A percentile compares a stretch with the other conserved stretches of the same genome.
Conservation (phyloP, 1,139 yeast species). For the Debaryomycetaceae sp. region DNA sequence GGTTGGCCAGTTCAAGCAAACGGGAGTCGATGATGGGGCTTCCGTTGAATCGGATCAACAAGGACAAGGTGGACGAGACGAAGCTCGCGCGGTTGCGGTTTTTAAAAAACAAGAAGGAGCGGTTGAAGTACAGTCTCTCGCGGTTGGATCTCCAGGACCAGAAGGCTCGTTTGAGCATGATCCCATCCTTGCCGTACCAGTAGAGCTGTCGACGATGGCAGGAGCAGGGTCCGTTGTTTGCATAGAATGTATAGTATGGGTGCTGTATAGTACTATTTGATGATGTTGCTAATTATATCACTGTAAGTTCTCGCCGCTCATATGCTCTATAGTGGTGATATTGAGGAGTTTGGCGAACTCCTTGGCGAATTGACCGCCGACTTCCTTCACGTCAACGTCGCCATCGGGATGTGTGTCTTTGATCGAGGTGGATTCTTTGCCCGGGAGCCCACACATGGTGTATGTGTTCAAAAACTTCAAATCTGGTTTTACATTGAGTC, state of each 20-base stretch:
- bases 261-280: too few relatives aligned
- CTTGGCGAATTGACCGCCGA: constrained; percentile 50
- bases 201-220: not conserved
- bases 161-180: constrained; percentile 16
- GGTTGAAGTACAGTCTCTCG: constrained; percentile 34
- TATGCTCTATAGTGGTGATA: constrained; percentile 44
- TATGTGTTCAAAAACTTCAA: constrained; percentile 64
- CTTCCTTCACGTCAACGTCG: constrained; percentile 31
- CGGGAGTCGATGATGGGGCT: constrained; percentile 9
- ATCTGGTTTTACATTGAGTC: constrained; percentile 75
- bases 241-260: too few relatives aligned
- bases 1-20: constrained; percentile 25
- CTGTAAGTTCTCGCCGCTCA: constrained; percentile 26
- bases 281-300: constrained; percentile 1
- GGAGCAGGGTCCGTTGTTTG: too few relatives aligned
- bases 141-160: constrained; percentile 19
- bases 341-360: constrained; percentile 50
- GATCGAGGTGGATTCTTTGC: constrained; percentile 42
- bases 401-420: constrained; percentile 18
- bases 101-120: constrained; percentile 34
- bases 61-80: constrained; percentile 16
- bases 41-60: constrained; percentile 6
- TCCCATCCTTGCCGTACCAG: constrained; percentile 14
- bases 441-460: constrained; percentile 84
- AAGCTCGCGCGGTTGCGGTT: constrained; percentile 29